Evolutionary conservation across 129 eudicot genomes (phyloP).

Genomic region (Scalesia atractyloides): DNA sequence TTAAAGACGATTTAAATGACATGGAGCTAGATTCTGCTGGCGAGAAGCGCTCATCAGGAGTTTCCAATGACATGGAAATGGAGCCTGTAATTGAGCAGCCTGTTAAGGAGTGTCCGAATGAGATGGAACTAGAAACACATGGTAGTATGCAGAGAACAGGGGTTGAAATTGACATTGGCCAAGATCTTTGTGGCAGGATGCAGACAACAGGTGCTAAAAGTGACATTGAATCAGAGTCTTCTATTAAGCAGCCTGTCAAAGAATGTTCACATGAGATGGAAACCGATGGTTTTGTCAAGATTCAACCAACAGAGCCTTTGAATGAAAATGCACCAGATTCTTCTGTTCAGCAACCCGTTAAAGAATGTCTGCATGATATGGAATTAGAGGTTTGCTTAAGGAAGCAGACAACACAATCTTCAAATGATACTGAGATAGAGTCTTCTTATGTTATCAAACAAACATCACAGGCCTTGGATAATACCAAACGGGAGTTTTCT

Average conservation of each 20-base stretch:
- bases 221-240: constrained; percentile 25
- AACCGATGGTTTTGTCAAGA: constrained; percentile 32
- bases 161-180: constrained; percentile 12
- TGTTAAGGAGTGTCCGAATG: constrained; percentile 26
- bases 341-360: constrained; percentile 23
- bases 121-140: constrained; percentile 17
- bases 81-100: constrained; percentile 24
- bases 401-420: constrained; percentile 20
- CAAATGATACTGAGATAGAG: constrained; percentile 23
- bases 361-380: constrained; percentile 22
- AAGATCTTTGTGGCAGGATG: constrained; percentile 20
- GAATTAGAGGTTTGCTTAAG: constrained; percentile 14
- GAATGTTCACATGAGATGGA: constrained; percentile 31
- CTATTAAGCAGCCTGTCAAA: constrained; percentile 21
- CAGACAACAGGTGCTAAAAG: constrained; percentile 15
- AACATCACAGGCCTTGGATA: constrained; percentile 19
- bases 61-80: constrained; percentile 27
- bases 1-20: constrained; percentile 13
- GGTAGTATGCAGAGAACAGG: constrained; percentile 24
- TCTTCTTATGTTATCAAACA: constrained; percentile 30
- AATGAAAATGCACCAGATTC: constrained; percentile 25
- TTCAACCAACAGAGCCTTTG: constrained; percentile 22
- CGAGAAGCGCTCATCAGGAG: constrained; percentile 31
- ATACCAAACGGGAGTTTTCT: constrained; percentile 21
- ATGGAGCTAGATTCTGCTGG: constrained; percentile 24